Evolutionary conservation across 2,329 filamentous ascomycete species (phyloP).

Genomic region (Emmonsiellopsis sp.): DNA sequence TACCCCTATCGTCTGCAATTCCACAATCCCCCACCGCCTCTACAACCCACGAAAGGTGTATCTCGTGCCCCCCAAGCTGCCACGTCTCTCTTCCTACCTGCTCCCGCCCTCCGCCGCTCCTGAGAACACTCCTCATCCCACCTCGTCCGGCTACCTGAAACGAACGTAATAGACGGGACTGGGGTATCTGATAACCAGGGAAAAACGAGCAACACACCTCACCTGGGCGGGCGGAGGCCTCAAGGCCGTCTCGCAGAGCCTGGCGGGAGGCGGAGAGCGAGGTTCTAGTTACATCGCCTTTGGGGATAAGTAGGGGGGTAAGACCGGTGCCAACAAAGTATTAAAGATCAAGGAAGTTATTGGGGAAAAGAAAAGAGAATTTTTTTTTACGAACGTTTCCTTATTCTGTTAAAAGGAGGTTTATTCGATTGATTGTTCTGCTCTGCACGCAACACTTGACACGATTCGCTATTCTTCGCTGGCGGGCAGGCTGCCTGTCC

Average conservation of each 20-base stretch:
- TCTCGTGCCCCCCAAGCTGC: too few species aligned
- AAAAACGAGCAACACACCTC: background rate
- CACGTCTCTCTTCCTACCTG: too few species aligned
- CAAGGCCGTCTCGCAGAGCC: slow-evolving; percentile 26
- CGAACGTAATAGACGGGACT: background rate
- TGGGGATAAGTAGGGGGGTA: too few species aligned
- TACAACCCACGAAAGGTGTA: too few species aligned
- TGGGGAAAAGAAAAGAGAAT: background rate
- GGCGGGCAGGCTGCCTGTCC: background rate
- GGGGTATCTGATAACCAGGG: background rate
- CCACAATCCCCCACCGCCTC: too few species aligned
- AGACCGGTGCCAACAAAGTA: too few species aligned
- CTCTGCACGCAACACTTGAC: background rate
- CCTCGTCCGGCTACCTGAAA: background rate
- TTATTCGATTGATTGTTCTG: too few species aligned
- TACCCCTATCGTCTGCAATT: too few species aligned
- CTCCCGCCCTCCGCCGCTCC: too few species aligned
- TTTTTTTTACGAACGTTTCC: too few species aligned
- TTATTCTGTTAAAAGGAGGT: too few species aligned
- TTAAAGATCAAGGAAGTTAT: background rate
- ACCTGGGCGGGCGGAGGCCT: slow-evolving; percentile 28
- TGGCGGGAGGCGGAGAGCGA: slow-evolving; percentile 22
- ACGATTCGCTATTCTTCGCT: background rate
- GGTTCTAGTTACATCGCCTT: background rate
- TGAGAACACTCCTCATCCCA: background rate